Evolutionary conservation across 2,329 filamentous ascomycete species (phyloP), one percentile per base, ranked within the genome.

Genomic region (Aspergillus pseudotamarii): DNA sequence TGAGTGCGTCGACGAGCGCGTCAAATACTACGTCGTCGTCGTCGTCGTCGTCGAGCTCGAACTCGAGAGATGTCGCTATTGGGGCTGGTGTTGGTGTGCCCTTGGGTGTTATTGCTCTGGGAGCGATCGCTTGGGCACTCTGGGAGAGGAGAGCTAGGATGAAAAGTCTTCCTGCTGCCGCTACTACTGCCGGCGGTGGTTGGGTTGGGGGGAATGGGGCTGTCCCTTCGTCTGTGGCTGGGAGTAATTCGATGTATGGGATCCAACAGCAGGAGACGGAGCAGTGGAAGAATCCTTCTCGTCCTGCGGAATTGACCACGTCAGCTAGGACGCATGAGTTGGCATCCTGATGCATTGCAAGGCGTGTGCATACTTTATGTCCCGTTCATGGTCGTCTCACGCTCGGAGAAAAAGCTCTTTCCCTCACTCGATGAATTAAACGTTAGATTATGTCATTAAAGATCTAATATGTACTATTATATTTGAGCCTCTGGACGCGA

Each of bases 311-410:
- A 14, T 23, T 54, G 51, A 54, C n/a, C 28, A 38, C 51, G n/a
- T 34, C 28, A 28, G 36, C n/a, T 38, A 55, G 51, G 51, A 55
- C 51, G 21, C 51, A 55, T 38, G 51, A 55, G 32, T 38, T 55
- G 51, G n/a, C 51, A n/a, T 55, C 51, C 32, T 55, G 32, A 38
- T 38, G 32, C 6, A 8, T 54, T n/a, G 4, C 16, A n/a, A 19
- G 16, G 30, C 1, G 21, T 38, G 51, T 32, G 19, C 4, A 36
- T 23, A 6, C 11, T 34, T 36, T 11, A 30, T 9, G 28, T 34
- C 48, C 19, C 12, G 4, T 21, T 32, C 14, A 19, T 51, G 28
- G 30, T 34, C 12, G 11, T n/a, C 28, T 51, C 19, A 21, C 2
- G 28, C 48, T 11, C 19, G 6, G 4, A 11, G 23, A n/a, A 16